Percentiles rank a stretch among this genome's conserved stretches.
Evolutionary conservation across 2,329 filamentous ascomycete genomes (phyloP).

Genomic region (Blastomyces gilchristii): DNA sequence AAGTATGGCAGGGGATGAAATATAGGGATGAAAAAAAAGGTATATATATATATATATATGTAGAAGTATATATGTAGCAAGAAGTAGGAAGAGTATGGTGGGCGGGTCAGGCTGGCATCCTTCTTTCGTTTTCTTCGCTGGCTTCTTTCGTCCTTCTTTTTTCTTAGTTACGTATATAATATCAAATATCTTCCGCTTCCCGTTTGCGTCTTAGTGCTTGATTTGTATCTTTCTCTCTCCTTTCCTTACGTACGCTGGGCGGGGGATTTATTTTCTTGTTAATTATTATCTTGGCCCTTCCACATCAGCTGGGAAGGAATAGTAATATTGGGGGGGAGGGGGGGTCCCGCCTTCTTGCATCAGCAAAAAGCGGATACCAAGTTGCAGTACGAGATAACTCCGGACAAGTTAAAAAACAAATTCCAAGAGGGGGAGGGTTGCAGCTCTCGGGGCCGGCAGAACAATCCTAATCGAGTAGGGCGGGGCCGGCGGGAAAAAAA

Average conservation of each 20-base stretch:
- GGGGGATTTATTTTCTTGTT: not conserved
- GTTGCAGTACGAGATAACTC: not conserved
- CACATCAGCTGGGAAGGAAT: not conserved
- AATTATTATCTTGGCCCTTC: not conserved
- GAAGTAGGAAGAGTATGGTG: not conserved
- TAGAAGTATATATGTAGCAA: not conserved
- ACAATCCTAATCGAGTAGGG: conserved; percentile 6
- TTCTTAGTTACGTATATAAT: too few relatives aligned
- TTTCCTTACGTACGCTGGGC: too few relatives aligned
- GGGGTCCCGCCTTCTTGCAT: not conserved
- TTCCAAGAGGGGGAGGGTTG: not conserved
- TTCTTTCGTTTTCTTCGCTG: not conserved
- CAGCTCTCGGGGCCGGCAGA: conserved; percentile 3
- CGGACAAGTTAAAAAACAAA: not conserved
- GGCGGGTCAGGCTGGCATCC: not conserved
- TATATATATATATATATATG: not conserved
- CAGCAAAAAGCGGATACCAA: not conserved
- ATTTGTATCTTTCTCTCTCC: not conserved
- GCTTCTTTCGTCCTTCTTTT: not conserved
- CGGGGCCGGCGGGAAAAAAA: not conserved
- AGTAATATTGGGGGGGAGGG: not conserved
- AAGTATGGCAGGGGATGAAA: not conserved
- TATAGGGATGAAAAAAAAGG: not conserved
- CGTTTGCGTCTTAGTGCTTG: not conserved
- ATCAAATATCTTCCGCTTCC: not conserved